phyloP scores from a whole-genome alignment of 306 rosid species.

The Dalbergia oliveri region DNA sequence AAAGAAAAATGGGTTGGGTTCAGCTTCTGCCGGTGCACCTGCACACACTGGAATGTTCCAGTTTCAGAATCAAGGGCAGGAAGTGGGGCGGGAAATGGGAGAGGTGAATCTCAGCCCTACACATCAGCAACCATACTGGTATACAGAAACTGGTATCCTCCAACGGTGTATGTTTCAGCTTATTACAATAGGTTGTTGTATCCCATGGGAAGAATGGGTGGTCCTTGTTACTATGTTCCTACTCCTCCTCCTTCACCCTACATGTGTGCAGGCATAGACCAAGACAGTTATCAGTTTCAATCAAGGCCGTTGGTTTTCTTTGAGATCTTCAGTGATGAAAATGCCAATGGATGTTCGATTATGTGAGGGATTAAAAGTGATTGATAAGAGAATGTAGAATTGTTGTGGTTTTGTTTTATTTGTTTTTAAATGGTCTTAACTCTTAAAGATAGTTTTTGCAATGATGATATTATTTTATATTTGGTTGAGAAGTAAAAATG shows the following conservation, averaged over 20 bases:
- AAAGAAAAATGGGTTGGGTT: conserved; percentile 47
- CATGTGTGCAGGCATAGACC: conserved; percentile 52
- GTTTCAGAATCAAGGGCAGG: conserved; percentile 46
- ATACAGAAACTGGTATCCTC: conserved; percentile 48
- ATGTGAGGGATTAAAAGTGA: conserved; percentile 60
- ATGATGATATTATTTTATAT: no score
- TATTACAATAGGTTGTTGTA: conserved; percentile 45
- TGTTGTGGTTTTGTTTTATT: not conserved
- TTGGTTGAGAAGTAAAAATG: no score
- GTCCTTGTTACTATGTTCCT: conserved; percentile 52
- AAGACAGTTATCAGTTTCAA: conserved; percentile 46
- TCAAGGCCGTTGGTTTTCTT: conserved; percentile 51
- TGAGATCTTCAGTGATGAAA: conserved; percentile 88
- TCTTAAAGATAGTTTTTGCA: not conserved
- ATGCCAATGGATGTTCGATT: conserved; percentile 74
- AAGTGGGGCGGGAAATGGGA: conserved; percentile 39
- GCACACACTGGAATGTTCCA: conserved; percentile 53
- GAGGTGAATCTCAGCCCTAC: conserved; percentile 54
- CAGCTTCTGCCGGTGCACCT: conserved; percentile 40
- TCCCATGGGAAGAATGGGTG: conserved; percentile 52
- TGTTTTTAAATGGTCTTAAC: not conserved
- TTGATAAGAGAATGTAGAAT: conserved; percentile 10
- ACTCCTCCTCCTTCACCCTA: conserved; percentile 51
- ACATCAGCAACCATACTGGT: conserved; percentile 47
- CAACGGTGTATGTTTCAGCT: conserved; percentile 48